Conservation (phyloP, 306 rosid species). For the Cucumis sativus region DNA sequence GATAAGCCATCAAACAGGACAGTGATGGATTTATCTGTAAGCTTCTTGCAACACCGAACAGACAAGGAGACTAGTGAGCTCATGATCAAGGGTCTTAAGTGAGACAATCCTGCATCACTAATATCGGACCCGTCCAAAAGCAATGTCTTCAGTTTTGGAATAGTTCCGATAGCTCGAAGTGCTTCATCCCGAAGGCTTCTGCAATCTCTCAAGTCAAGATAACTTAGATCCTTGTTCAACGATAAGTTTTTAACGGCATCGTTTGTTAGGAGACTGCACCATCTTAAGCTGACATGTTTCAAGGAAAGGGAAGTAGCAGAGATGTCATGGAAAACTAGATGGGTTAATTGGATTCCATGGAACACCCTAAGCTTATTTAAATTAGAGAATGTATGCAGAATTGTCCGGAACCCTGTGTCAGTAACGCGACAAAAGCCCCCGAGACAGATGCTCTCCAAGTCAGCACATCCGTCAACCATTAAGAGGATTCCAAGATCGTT, state of each 20-base stretch:
- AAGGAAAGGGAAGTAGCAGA: constrained; percentile 83
- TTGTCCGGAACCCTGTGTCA: constrained; percentile 88
- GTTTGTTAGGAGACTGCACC: constrained; percentile 73
- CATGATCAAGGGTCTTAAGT: constrained; percentile 43
- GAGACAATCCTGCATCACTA: constrained; percentile 59
- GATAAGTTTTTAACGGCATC: constrained; percentile 54
- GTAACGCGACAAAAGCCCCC: constrained; percentile 97
- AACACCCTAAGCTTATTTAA: constrained; percentile 74
- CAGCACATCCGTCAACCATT: constrained; percentile 76
- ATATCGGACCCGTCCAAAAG: constrained; percentile 72
- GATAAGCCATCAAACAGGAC: constrained; percentile 56
- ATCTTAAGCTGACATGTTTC: constrained; percentile 70
- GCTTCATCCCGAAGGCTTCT: constrained; percentile 79
- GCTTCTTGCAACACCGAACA: constrained; percentile 82
- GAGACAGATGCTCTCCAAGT: constrained; percentile 78
- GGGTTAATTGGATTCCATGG: constrained; percentile 81
- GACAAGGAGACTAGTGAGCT: constrained; percentile 54
- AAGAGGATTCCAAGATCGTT: constrained; percentile 81
- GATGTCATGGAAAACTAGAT: constrained; percentile 83
- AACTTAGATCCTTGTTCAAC: constrained; percentile 61
- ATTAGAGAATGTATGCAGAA: constrained; percentile 74
- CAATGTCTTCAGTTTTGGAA: constrained; percentile 46
- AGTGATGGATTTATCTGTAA: constrained; percentile 74
- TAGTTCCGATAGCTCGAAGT: constrained; percentile 48
- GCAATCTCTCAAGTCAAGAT: constrained; percentile 81